Conservation (phyloP, 257 asterid species). For the Eustoma russellianum region DNA sequence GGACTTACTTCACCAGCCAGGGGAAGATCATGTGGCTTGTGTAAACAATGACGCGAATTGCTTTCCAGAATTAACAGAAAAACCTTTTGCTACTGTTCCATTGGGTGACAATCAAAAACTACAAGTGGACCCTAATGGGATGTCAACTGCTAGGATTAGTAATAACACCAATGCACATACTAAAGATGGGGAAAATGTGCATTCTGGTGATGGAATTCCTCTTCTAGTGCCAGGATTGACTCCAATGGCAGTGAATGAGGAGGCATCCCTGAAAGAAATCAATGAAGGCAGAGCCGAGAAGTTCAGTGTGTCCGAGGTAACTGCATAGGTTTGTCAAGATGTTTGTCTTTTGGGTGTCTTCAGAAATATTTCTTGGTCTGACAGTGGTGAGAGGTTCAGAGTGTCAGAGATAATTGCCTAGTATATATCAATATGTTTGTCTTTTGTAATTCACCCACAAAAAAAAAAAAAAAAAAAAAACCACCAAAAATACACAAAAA, state of each 20-base stretch:
- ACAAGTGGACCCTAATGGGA: constrained; percentile 11
- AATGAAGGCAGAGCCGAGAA: constrained; percentile 21
- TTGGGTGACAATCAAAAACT: constrained; percentile 9
- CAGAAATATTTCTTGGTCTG: constrained; percentile 7
- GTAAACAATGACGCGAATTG: neutral
- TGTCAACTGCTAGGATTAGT: neutral
- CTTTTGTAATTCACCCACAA: no score
- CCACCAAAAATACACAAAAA: no score
- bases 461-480: no score
- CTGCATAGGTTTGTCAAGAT: constrained; percentile 15
- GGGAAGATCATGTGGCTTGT: constrained; percentile 6
- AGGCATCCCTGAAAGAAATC: constrained; percentile 11
- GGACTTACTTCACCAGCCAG: constrained; percentile 19
- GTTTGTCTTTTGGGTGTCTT: neutral
- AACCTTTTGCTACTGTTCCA: constrained; percentile 16
- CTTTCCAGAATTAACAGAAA: neutral
- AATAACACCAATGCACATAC: constrained; percentile 7
- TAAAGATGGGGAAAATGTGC: constrained; percentile 13
- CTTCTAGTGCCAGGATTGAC: constrained; percentile 58
- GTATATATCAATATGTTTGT: neutral
- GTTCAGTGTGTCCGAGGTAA: constrained; percentile 39
- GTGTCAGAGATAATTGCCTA: neutral
- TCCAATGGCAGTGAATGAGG: constrained; percentile 25
- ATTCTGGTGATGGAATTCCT: constrained; percentile 22
- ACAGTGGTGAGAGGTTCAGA: constrained; percentile 1